phyloP scores from a whole-genome alignment of 495 filamentous ascomycete genomes.

The Podospora australis region DNA sequence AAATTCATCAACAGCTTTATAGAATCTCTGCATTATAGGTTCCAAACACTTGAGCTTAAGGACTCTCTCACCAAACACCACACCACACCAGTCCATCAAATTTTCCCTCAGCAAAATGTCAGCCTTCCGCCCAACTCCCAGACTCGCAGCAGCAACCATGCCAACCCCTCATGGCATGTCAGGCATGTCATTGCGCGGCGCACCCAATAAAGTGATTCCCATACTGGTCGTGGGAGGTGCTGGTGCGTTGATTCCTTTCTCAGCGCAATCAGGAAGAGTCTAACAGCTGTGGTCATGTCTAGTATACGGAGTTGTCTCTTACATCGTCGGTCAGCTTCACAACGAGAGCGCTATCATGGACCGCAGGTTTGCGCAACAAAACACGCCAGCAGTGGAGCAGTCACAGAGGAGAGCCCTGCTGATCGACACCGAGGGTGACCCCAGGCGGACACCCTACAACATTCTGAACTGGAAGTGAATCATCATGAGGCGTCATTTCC shows the following conservation, averaged over 20 bases:
- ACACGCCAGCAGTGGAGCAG: not conserved
- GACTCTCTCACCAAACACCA: not conserved
- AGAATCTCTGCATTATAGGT: not conserved
- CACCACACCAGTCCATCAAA: not conserved
- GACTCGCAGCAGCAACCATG: not conserved
- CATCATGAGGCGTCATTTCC: not conserved
- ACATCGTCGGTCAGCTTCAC: not conserved
- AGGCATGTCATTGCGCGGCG: not conserved
- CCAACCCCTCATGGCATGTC: not conserved
- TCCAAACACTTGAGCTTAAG: no score
- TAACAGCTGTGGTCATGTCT: no score
- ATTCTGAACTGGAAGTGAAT: conserved; percentile 3
- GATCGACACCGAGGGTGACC: conserved; percentile 1
- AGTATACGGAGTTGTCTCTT: conserved; percentile 1
- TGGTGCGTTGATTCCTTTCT: not conserved
- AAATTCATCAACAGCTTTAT: not conserved
- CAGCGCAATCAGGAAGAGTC: no score
- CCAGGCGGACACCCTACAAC: not conserved
- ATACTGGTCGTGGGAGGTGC: not conserved
- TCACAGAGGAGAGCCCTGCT: not conserved
- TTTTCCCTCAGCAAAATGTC: no score
- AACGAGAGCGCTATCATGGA: not conserved
- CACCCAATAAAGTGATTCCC: not conserved
- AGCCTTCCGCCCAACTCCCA: conserved; percentile 1
- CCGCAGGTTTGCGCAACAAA: not conserved